phyloP scores from a whole-genome alignment of 2,329 filamentous ascomycete species.

The Pseudogymnoascus sp. region DNA sequence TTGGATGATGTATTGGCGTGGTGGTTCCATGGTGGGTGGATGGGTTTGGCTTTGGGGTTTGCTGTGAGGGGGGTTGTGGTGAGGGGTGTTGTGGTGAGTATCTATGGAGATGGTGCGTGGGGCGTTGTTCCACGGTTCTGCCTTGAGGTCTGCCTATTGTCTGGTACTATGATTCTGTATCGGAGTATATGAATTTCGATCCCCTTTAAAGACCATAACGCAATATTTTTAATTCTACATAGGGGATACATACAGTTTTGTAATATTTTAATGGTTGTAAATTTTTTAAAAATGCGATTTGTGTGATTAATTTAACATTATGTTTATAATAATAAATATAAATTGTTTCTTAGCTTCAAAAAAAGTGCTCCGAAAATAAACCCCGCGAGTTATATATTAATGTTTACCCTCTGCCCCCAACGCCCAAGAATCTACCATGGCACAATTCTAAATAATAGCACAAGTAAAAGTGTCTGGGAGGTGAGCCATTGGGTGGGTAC shows the following conservation, averaged over 20 bases:
- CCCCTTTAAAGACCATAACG: background rate
- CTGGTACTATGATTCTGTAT: background rate
- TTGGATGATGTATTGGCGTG: conserved; percentile 23
- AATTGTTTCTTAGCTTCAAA: background rate
- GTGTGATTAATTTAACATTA: background rate
- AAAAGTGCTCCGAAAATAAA: background rate
- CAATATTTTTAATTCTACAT: background rate
- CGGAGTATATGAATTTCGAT: background rate
- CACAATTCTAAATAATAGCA: background rate
- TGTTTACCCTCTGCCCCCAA: background rate
- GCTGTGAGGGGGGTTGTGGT: background rate
- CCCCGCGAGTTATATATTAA: background rate
- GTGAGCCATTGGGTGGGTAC: background rate
- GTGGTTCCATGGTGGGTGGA: background rate
- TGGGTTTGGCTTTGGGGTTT: background rate
- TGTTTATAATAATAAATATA: background rate
- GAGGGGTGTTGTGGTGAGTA: background rate
- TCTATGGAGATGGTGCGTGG: background rate
- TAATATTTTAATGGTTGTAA: background rate
- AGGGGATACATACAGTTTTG: background rate
- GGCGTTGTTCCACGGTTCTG: background rate
- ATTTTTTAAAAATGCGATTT: background rate
- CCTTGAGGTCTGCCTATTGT: background rate
- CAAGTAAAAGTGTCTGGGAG: background rate
- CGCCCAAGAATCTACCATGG: background rate